Evolutionary conservation across 352 stramenopile species (phyloP), one percentile per base, ranked within the genome.

Genomic region (Phytopythium litorale): DNA sequence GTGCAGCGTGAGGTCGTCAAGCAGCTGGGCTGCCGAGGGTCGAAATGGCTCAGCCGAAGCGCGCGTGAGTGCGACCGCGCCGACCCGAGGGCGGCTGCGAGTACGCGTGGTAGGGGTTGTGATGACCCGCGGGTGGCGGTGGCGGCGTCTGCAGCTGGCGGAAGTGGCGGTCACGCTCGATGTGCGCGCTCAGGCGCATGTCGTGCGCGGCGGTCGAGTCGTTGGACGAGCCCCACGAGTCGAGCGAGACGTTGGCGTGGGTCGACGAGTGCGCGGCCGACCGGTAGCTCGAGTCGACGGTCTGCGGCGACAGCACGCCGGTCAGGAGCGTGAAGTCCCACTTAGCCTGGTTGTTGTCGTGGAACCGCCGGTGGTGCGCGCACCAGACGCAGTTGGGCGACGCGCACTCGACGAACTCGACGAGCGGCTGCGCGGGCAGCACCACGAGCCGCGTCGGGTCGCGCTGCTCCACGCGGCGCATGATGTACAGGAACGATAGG

Each of bases 341-440:
- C 55, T 87, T 89, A 57, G 69, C 78, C 58, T 84, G 71, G 61
- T 77, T 70, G 37, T 73, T 71, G 35, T 33, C 35, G 65, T 89
- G 71, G 60, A 78, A 89, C 4, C 77, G 79, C 23, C 78, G 78
- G 61, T 91, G 79, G 68, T 91, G 79, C 6, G 78, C 77, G 62
- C 81, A 91, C 81, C 81, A 91, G 46, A 88, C 79, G 43, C 81
- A 91, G 54, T 77, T 68, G 8, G 81, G 73, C 38, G 78, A 84
- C 15, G 79, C 76, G 40, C 81, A 91, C 68, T 88, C 81, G 60
- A 88, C 79, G 64, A 88, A 91, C 62, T 91, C 81, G 25, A 91
- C 76, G 7, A 91, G 66, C 35, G 75, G 81, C 16, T 56, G 71
- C 15, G 72, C 70, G 13, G 78, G 75, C 58, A 82, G 58, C n/a